Conservation (phyloP, 768 basidiomycete genomes). For the Lactarius sanguifluus region DNA sequence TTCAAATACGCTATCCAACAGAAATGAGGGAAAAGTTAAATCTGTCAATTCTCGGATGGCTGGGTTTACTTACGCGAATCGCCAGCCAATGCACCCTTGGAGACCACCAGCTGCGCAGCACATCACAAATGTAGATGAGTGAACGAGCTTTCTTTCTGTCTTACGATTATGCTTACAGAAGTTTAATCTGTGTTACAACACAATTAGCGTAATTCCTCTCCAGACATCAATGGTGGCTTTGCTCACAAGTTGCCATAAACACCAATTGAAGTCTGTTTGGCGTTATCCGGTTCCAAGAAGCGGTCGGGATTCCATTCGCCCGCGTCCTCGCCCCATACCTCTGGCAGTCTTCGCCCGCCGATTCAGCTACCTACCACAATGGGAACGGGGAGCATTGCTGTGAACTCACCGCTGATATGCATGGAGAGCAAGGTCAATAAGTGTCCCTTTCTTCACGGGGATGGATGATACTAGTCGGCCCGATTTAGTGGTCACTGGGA, state of each 20-base stretch:
- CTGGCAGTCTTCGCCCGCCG: constrained; percentile 1
- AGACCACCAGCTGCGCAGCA: constrained; percentile 16
- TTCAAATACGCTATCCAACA: constrained; percentile 17
- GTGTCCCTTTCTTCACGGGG: constrained; percentile 22
- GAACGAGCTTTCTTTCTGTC: too few species aligned
- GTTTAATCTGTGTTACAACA: constrained; percentile 8
- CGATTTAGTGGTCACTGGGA: constrained; percentile 24
- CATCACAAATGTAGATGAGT: not conserved
- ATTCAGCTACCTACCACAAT: not conserved
- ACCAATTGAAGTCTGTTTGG: constrained; percentile 10
- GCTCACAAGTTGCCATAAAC: constrained; percentile 27
- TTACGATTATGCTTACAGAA: constrained; percentile 13
- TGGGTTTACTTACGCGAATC: constrained; percentile 21
- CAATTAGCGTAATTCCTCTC: not conserved
- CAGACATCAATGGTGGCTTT: not conserved
- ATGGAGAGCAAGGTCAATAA: constrained; percentile 17
- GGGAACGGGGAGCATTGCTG: not conserved
- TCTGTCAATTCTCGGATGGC: not conserved
- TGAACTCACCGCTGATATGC: constrained; percentile 21
- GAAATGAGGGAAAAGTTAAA: not conserved
- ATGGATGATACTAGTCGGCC: constrained; percentile 19
- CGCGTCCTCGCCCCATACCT: constrained; percentile 27
- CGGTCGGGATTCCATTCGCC: constrained; percentile 22
- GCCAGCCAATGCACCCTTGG: constrained; percentile 26
- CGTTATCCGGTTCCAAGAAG: constrained; percentile 16